Percentiles rank a stretch among this genome's conserved stretches.
These are phyloP conservation scores for Lojkania enalia DNA, from an alignment of 2,329 filamentous ascomycete species.

Conservation along the genomic window DNA sequence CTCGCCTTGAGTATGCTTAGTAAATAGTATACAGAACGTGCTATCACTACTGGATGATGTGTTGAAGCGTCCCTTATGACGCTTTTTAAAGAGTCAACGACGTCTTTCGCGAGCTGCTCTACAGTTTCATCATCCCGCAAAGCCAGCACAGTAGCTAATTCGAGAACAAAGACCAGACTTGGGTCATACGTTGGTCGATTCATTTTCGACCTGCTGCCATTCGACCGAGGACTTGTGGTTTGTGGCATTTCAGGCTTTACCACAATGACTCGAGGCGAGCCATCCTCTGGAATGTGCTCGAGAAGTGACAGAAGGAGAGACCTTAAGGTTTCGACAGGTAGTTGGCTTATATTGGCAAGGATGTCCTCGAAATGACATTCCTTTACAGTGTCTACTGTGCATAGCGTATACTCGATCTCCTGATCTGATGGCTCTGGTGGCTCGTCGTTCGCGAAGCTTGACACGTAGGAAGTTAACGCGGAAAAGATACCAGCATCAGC, in stretches of 20 bases:
- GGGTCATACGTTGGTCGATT: slow-evolving; percentile 77
- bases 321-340: slow-evolving; percentile 63
- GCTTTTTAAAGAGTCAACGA: slow-evolving; percentile 78
- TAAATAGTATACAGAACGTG: slow-evolving; percentile 83
- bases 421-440: slow-evolving; percentile 97
- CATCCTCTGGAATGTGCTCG: slow-evolving; percentile 83
- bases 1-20: slow-evolving; percentile 79
- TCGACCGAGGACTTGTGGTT: slow-evolving; percentile 61
- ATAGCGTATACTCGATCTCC: slow-evolving; percentile 92
- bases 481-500: slow-evolving; percentile 87
- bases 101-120: slow-evolving; percentile 71
- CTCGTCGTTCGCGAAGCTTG: slow-evolving; percentile 97
- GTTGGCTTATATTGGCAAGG: slow-evolving; percentile 75
- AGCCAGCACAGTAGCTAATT: slow-evolving; percentile 82
- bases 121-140: slow-evolving; percentile 75
- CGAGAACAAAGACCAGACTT: slow-evolving; percentile 83
- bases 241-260: slow-evolving; percentile 85
- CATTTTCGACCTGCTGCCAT: slow-evolving; percentile 60
- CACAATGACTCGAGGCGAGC: slow-evolving; percentile 76
- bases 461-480: slow-evolving; percentile 93
- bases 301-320: slow-evolving; percentile 73
- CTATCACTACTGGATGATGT: slow-evolving; percentile 81
- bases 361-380: slow-evolving; percentile 84
- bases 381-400: slow-evolving; percentile 90
- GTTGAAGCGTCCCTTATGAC: slow-evolving; percentile 78